Conservation (phyloP, 352 stramenopile species). For the Lagenidium giganteum region DNA sequence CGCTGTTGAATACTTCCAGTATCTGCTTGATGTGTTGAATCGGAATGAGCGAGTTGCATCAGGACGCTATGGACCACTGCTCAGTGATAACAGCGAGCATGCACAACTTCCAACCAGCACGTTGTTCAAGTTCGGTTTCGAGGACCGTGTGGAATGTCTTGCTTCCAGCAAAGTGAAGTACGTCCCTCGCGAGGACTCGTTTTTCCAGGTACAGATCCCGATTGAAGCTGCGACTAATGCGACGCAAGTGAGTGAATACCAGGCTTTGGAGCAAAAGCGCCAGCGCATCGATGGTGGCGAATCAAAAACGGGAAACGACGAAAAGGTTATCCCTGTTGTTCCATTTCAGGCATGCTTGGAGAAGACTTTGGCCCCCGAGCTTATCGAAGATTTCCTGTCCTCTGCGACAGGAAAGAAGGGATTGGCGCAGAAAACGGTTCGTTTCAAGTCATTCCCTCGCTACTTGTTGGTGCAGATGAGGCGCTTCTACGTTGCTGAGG, state of each 20-base stretch:
- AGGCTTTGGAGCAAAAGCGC: conserved; percentile 79
- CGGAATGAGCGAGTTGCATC: conserved; percentile 65
- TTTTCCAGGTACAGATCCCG: conserved; percentile 86
- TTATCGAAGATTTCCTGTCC: conserved; percentile 91
- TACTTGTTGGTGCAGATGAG: conserved; percentile 97
- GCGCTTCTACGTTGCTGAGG: conserved; percentile 94
- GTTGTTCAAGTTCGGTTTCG: conserved; percentile 92
- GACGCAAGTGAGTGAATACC: conserved; percentile 80
- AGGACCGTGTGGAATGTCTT: conserved; percentile 80
- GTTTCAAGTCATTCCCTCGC: conserved; percentile 93
- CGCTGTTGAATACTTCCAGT: conserved; percentile 96
- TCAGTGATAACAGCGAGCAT: conserved; percentile 25
- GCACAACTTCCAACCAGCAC: conserved; percentile 58
- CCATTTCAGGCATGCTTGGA: conserved; percentile 94
- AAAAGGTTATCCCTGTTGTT: conserved; percentile 89
- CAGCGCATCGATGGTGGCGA: conserved; percentile 76
- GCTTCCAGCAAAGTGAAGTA: conserved; percentile 86
- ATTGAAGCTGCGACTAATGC: conserved; percentile 84
- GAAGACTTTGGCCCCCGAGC: conserved; percentile 84
- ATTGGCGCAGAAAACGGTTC: conserved; percentile 68
- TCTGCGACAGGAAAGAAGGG: conserved; percentile 73
- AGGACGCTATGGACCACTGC: conserved; percentile 40
- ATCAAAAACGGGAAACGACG: conserved; percentile 36
- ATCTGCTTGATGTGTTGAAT: conserved; percentile 93
- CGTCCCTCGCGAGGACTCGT: conserved; percentile 66